Evolutionary conservation across 2,329 filamentous ascomycete genomes (phyloP).

Genomic region (Exophiala mesophila): DNA sequence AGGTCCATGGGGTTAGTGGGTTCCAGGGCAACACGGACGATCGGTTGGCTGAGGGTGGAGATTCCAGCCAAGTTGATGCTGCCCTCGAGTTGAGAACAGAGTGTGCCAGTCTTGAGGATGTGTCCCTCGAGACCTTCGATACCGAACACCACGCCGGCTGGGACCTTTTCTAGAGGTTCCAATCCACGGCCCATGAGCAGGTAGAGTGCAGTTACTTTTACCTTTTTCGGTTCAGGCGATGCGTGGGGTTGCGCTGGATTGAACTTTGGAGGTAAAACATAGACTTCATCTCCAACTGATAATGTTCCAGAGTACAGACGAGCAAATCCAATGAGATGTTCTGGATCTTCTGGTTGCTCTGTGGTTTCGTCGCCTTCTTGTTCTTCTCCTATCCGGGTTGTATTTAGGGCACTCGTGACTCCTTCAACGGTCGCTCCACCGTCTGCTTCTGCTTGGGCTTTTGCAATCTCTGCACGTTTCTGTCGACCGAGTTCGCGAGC

Average conservation of each 20-base stretch:
- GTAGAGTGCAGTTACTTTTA: slow-evolving; percentile 82
- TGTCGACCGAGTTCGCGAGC: slow-evolving; percentile 79
- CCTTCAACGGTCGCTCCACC: slow-evolving; percentile 59
- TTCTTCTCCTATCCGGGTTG: slow-evolving; percentile 41
- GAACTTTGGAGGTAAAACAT: slow-evolving; percentile 90
- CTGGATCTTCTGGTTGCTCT: slow-evolving; percentile 54
- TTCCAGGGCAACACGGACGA: slow-evolving; percentile 93
- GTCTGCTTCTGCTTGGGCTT: slow-evolving; percentile 62
- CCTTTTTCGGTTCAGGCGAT: slow-evolving; percentile 69
- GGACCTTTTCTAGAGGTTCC: slow-evolving; percentile 76
- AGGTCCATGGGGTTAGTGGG: slow-evolving; percentile 84
- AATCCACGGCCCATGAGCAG: slow-evolving; percentile 91
- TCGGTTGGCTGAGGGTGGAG: slow-evolving; percentile 73
- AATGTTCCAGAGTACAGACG: slow-evolving; percentile 88
- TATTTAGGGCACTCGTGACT: slow-evolving; percentile 54
- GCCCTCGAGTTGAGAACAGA: slow-evolving; percentile 82
- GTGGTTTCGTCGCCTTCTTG: slow-evolving; percentile 38
- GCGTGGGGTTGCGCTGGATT: slow-evolving; percentile 71
- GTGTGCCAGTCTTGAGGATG: slow-evolving; percentile 90
- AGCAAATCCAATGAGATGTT: slow-evolving; percentile 91
- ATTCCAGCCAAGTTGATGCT: slow-evolving; percentile 88
- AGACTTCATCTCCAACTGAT: slow-evolving; percentile 82
- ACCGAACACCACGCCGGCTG: slow-evolving; percentile 91
- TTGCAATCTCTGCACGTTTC: slow-evolving; percentile 84
- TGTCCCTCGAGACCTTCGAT: slow-evolving; percentile 88